These are phyloP conservation scores for Gossypium mustelinum DNA, from an alignment of 345 rosid species.

Conservation along the genomic window DNA sequence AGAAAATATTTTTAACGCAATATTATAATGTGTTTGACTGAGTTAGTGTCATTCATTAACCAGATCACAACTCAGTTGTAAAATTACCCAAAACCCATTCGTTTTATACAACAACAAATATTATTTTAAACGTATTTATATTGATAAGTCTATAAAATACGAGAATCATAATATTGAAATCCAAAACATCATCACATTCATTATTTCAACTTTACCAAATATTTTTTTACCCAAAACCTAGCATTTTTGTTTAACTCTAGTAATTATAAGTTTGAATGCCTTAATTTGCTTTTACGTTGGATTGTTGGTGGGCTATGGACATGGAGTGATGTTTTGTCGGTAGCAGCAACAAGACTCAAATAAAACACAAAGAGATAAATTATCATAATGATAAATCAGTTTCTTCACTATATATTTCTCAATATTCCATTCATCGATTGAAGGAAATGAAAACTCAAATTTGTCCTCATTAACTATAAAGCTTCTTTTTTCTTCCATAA, in stretches of 20 bases:
- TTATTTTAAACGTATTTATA: too few relatives aligned
- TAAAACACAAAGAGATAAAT: background rate
- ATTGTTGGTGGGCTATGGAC: background rate
- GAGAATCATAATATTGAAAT: too few relatives aligned
- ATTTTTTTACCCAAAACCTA: too few relatives aligned
- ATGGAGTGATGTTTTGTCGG: slow-evolving; percentile 19
- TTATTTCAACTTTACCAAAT: too few relatives aligned
- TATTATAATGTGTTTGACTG: too few relatives aligned
- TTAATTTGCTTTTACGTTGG: background rate
- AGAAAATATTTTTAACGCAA: too few relatives aligned
- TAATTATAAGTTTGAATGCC: background rate
- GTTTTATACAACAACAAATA: too few relatives aligned
- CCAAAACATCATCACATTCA: too few relatives aligned
- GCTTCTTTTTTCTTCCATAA: background rate
- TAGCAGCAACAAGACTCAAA: slow-evolving; percentile 8
- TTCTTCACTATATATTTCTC: background rate
- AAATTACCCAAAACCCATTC: too few relatives aligned
- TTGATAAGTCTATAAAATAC: too few relatives aligned
- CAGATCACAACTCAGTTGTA: too few relatives aligned
- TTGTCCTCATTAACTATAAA: background rate
- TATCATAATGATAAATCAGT: background rate
- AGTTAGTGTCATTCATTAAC: too few relatives aligned
- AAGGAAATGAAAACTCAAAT: background rate
- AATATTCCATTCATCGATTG: background rate
- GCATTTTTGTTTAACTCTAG: background rate